Percentiles rank a stretch among this genome's conserved stretches.
Evolutionary conservation across 441 rosid species (phyloP).

Genomic region (Isatis lusitanica): DNA sequence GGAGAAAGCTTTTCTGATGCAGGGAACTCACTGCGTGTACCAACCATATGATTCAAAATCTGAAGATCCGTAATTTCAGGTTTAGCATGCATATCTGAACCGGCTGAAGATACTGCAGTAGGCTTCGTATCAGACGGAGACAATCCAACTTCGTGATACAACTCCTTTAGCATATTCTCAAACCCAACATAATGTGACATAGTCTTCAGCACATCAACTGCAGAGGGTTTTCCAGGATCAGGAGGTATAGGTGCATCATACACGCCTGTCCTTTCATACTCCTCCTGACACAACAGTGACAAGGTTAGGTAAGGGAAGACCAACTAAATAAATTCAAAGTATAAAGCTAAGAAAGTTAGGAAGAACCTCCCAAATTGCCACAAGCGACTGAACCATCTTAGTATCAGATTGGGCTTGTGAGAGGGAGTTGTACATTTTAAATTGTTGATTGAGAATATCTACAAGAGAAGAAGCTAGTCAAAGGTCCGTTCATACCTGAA

Average conservation of each 20-base stretch:
- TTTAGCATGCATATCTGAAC: constrained; percentile 41
- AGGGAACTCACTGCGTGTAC: constrained; percentile 31
- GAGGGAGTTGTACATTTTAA: constrained; percentile 62
- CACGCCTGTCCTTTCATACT: constrained; percentile 79
- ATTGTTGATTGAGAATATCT: constrained; percentile 85
- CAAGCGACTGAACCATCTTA: constrained; percentile 95
- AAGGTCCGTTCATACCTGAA: constrained; percentile 14
- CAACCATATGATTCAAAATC: constrained; percentile 32
- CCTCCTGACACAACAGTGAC: constrained; percentile 57
- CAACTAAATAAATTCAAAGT: constrained; percentile 14
- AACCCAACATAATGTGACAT: constrained; percentile 56
- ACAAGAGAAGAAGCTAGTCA: constrained; percentile 37
- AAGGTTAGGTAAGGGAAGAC: constrained; percentile 25
- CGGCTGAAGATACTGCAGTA: constrained; percentile 35
- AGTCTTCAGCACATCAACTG: constrained; percentile 68
- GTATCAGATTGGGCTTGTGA: constrained; percentile 73
- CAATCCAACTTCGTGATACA: constrained; percentile 43
- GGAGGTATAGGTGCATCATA: constrained; percentile 49
- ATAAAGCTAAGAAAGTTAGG: constrained; percentile 11
- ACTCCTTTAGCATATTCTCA: constrained; percentile 49
- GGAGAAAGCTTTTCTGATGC: constrained; percentile 38
- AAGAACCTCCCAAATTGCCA: constrained; percentile 97
- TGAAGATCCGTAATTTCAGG: constrained; percentile 38
- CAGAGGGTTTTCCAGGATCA: constrained; percentile 79
- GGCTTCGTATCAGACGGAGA: constrained; percentile 35